Evolutionary conservation across 441 rosid species (phyloP).

Genomic region (Biscutella laevigata): DNA sequence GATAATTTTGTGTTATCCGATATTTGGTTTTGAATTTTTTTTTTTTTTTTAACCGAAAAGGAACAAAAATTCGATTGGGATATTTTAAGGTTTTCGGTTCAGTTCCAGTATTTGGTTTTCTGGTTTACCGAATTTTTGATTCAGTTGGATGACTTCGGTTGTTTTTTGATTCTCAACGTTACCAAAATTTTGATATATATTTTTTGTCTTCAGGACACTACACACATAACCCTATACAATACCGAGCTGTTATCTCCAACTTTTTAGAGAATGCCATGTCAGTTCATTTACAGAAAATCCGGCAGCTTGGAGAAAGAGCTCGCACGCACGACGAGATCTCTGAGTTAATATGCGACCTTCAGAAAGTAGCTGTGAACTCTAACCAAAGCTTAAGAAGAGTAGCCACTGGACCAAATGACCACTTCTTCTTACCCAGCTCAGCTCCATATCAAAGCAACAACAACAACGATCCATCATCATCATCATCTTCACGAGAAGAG

Average conservation of each 20-base stretch:
- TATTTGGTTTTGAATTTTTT: too few species aligned
- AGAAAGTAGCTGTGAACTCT: constrained; percentile 78
- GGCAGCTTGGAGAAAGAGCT: constrained; percentile 48
- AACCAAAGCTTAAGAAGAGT: constrained; percentile 82
- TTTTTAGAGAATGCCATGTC: constrained; percentile 60
- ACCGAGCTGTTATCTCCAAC: constrained; percentile 55
- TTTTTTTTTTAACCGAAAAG: too few species aligned
- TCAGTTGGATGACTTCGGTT: too few species aligned
- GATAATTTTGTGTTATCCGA: too few species aligned
- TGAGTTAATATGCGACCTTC: constrained; percentile 70
- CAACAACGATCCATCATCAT: constrained; percentile 33
- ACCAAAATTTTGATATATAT: too few species aligned
- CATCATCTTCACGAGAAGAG: constrained; percentile 42
- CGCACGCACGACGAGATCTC: constrained; percentile 61
- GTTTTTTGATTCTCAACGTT: too few species aligned
- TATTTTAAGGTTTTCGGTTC: too few species aligned
- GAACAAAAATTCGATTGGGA: too few species aligned
- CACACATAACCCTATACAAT: constrained; percentile 62
- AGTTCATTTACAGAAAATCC: constrained; percentile 47
- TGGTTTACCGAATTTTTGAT: too few species aligned
- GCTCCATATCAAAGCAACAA: constrained; percentile 31
- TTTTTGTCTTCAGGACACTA: constrained; percentile 85
- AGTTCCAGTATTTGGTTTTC: too few species aligned
- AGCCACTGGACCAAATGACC: constrained; percentile 67
- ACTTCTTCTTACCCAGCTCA: constrained; percentile 72